These are phyloP conservation scores for Chlamydomonas eustigma DNA, from an alignment of 139 green algal genomes.

Conservation along the genomic window DNA sequence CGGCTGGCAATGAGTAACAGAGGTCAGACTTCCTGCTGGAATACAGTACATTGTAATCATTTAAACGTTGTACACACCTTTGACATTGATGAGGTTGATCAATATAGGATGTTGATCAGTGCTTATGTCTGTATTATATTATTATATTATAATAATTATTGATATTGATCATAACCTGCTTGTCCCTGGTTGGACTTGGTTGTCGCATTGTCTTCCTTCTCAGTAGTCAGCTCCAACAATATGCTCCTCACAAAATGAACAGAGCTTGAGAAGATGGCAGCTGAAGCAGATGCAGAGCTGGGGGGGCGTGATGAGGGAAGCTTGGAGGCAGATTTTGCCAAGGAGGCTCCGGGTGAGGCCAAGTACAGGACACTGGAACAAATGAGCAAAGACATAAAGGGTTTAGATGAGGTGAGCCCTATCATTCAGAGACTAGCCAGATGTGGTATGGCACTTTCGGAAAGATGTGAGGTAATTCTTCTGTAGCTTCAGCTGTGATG, in stretches of 20 bases:
- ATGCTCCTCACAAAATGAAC: constrained; percentile 16
- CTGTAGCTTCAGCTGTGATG: no score
- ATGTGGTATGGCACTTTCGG: no score
- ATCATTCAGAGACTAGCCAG: no score
- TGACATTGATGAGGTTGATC: no score
- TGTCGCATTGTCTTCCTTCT: background rate
- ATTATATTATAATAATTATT: no score
- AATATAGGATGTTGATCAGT: no score
- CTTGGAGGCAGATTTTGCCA: constrained; percentile 1
- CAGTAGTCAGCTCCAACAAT: constrained; percentile 26
- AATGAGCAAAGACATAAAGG: constrained; percentile 45
- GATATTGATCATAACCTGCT: background rate
- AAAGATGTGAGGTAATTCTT: no score
- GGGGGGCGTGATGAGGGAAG: background rate
- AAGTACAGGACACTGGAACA: constrained; percentile 43
- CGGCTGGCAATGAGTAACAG: constrained; percentile 25
- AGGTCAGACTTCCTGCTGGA: no score
- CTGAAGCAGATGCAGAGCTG: background rate
- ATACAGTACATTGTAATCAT: no score
- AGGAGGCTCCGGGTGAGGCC: constrained; percentile 20
- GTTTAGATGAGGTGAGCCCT: constrained; percentile 39
- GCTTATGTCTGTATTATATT: no score
- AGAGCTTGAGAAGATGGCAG: constrained; percentile 20
- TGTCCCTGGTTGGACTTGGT: background rate
- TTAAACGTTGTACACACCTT: no score